Percentiles rank a stretch among this genome's conserved stretches.
These are phyloP conservation scores for Fusarium avenaceum DNA, from an alignment of 2,329 filamentous ascomycete genomes.

Conservation along the genomic window DNA sequence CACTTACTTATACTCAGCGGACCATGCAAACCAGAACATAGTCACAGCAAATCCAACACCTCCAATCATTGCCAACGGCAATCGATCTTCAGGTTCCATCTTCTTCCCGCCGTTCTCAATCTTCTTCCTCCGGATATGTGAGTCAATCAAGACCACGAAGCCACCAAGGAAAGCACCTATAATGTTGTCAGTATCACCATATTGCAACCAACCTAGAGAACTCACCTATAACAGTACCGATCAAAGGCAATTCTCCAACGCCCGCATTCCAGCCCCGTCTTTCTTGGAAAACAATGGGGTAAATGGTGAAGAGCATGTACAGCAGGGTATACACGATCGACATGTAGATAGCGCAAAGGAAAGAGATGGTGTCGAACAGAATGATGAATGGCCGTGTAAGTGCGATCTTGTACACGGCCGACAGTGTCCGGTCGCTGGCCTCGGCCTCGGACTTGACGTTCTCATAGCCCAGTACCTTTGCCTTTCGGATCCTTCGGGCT, in stretches of 20 bases:
- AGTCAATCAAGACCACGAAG: constrained; percentile 35
- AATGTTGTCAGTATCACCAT: neutral
- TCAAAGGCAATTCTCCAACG: constrained; percentile 38
- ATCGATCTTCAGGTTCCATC: constrained; percentile 37
- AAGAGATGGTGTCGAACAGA: constrained; percentile 85
- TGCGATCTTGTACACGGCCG: constrained; percentile 73
- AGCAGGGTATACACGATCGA: constrained; percentile 78
- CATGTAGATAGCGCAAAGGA: constrained; percentile 86
- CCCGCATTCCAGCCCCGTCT: constrained; percentile 46
- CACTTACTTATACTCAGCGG: constrained; percentile 32
- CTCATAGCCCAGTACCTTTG: constrained; percentile 33
- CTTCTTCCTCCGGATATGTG: constrained; percentile 26
- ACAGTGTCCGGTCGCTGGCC: constrained; percentile 16
- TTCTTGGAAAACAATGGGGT: constrained; percentile 73
- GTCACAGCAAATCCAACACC: constrained; percentile 38
- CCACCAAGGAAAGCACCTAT: constrained; percentile 34
- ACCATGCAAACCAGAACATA: constrained; percentile 46
- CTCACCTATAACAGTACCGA: constrained; percentile 37
- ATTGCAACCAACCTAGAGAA: neutral
- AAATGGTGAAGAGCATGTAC: constrained; percentile 80
- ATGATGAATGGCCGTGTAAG: constrained; percentile 76
- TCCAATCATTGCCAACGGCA: constrained; percentile 41
- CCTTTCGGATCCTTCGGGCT: constrained; percentile 35
- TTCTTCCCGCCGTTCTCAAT: constrained; percentile 23
- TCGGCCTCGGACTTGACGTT: constrained; percentile 33